A percentile compares a stretch with the other conserved stretches of the same genome.
These are phyloP conservation scores for Calonectria leucothoes DNA, from an alignment of 2,329 filamentous ascomycete genomes.

Conservation along the genomic window DNA sequence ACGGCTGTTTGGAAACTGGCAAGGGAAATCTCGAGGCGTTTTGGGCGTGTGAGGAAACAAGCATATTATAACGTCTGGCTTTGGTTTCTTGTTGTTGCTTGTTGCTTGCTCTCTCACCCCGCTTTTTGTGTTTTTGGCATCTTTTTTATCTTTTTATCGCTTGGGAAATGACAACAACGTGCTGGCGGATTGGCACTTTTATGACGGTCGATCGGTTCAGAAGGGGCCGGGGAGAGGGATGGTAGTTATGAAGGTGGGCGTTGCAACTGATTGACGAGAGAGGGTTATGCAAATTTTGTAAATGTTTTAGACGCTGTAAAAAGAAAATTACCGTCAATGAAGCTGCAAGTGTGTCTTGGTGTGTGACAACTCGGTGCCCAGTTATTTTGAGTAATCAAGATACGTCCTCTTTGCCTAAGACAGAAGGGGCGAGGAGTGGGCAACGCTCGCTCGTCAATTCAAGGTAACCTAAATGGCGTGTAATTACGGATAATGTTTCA, in stretches of 20 bases:
- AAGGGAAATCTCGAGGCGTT: conserved; percentile 12
- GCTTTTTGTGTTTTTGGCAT: conserved; percentile 6
- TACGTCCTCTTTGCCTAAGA: not conserved
- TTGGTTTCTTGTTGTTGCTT: not conserved
- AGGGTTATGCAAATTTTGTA: conserved; percentile 1
- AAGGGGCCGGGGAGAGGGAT: too few relatives aligned
- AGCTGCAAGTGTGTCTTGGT: not conserved
- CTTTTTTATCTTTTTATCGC: not conserved
- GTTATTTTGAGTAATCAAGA: not conserved
- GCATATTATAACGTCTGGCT: conserved; percentile 8
- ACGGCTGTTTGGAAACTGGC: conserved; percentile 15
- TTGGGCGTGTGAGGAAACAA: conserved; percentile 21
- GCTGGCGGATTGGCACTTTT: conserved; percentile 17
- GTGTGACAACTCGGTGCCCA: not conserved
- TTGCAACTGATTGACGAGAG: conserved; percentile 1
- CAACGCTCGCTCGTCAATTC: too few relatives aligned
- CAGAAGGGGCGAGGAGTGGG: too few relatives aligned
- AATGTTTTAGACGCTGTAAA: conserved; percentile 30
- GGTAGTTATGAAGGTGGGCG: not conserved
- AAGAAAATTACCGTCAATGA: conserved; percentile 18
- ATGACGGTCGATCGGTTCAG: conserved; percentile 24
- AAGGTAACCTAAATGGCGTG: too few relatives aligned
- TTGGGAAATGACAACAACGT: conserved; percentile 1
- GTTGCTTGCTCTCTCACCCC: conserved; percentile 9
- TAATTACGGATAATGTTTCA: too few relatives aligned